phyloP scores from a whole-genome alignment of 257 asterid genomes.

The Ilex asprella region DNA sequence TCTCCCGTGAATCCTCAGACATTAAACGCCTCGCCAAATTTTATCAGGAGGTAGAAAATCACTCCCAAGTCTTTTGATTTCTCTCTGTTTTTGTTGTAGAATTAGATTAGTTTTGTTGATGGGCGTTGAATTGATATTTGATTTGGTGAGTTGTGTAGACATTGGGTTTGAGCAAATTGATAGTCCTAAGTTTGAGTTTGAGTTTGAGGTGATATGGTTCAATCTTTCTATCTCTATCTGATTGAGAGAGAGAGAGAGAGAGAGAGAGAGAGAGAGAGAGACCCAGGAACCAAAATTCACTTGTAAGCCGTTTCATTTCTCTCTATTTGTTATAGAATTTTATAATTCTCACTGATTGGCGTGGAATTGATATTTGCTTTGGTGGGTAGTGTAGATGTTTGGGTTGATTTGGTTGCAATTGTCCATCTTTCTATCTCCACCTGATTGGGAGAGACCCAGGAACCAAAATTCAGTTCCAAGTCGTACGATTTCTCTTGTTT shows the following conservation, averaged over 20 bases:
- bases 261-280: no score
- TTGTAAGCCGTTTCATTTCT: neutral
- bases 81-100: neutral
- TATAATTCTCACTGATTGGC: neutral
- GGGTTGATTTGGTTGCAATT: conserved; percentile 77
- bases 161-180: conserved; percentile 79
- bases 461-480: no score
- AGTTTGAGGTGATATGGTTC: conserved; percentile 63
- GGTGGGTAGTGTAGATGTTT: conserved; percentile 33
- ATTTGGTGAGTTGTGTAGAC: conserved; percentile 10
- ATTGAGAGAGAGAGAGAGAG: no score
- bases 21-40: conserved; percentile 68
- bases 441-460: no score
- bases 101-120: neutral
- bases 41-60: conserved; percentile 53
- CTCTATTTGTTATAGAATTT: neutral
- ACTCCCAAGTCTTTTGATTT: neutral
- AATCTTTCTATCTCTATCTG: conserved; percentile 1
- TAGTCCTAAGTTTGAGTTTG: conserved; percentile 56
- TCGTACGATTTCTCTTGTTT: neutral
- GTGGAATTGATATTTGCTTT: conserved; percentile 1
- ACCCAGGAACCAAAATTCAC: no score
- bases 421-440: conserved; percentile 12
- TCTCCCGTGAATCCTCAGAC: conserved; percentile 71
- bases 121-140: neutral